A percentile compares a stretch with the other conserved stretches of the same genome.
These are phyloP conservation scores for Epichloe gansuensis DNA, from an alignment of 2,329 filamentous ascomycete species.

Conservation along the genomic window DNA sequence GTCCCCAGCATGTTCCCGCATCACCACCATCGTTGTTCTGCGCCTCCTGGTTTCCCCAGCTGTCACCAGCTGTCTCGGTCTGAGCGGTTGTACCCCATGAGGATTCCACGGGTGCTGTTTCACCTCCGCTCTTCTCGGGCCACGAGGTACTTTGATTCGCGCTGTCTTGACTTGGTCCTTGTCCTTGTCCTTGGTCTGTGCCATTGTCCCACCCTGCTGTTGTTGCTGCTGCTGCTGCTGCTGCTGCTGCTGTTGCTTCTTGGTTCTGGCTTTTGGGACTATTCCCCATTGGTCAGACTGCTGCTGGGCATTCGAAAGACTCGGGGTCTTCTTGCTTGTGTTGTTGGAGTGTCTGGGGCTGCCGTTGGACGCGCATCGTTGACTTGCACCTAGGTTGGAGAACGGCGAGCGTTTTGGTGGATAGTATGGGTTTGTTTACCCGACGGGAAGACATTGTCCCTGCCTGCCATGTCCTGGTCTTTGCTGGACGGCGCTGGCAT, in stretches of 20 bases:
- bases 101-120: neutral
- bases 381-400: conserved; percentile 10
- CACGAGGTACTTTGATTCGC: neutral
- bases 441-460: conserved; percentile 20
- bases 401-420: conserved; percentile 12
- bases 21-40: conserved; percentile 3
- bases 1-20: neutral
- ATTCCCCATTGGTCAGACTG: neutral
- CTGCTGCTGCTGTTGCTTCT: neutral
- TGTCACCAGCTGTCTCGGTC: neutral
- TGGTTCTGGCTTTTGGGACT: neutral
- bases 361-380: neutral
- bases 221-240: neutral
- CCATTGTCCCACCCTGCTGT: neutral
- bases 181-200: neutral
- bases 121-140: neutral
- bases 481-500: conserved; percentile 9
- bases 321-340: neutral
- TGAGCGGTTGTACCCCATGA: neutral
- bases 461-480: conserved; percentile 12
- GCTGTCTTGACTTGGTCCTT: neutral
- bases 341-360: conserved; percentile 4
- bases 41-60: neutral
- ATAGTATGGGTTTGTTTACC: conserved; percentile 18
- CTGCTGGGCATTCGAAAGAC: neutral